Evolutionary conservation across 2,329 filamentous ascomycete species (phyloP), one percentile per base, ranked within the genome.

Genomic region (Fusarium torulosum): DNA sequence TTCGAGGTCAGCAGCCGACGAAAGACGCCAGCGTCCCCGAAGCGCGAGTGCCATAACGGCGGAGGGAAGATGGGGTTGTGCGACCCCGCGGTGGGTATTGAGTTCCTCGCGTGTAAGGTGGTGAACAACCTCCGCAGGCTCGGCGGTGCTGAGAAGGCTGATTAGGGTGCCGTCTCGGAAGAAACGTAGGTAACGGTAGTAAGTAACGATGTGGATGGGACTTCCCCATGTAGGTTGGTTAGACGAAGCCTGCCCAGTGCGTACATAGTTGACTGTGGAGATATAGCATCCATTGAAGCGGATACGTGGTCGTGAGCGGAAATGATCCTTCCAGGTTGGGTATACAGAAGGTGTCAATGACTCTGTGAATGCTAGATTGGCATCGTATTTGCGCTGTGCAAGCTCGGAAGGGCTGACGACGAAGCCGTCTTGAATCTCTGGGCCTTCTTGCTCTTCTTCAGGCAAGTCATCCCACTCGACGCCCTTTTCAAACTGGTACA

Each of bases 261-360:
- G 91, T 49, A 93, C 89, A 80, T 99, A 99, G 81, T 98, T 98
- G 60, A 97, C 94, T 0, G 95, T 98, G 78, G 90, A 93, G 78
- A 99, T 98, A 81, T 99, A 99, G 79, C 93, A 91, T 25, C 96
- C 96, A 74, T 96, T 96, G 83, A 97, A 99, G 59, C 96, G 92
- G 62, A 98, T 86, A 42, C 96, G 90, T 4, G 96, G 95, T 15
- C 94, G 91, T 7, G 84, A 82, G 38, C 91, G 92, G 81, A 97
- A 97, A 82, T 97, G 92, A 53, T 82, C 79, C 73, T 86, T 81
- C 87, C 88, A 90, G 3, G 85, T 79, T 4, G 79, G 74, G 72
- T 88, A 89, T 1, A 79, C 72, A 5, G 75, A 75, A 2, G 79
- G 78, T 21, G 83, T 76, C 31, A 87, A 78, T 4, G 79, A 75